Evolutionary conservation across 2,329 filamentous ascomycete genomes (phyloP), one percentile per base, ranked within the genome.

Genomic region (Neonectria hederae): DNA sequence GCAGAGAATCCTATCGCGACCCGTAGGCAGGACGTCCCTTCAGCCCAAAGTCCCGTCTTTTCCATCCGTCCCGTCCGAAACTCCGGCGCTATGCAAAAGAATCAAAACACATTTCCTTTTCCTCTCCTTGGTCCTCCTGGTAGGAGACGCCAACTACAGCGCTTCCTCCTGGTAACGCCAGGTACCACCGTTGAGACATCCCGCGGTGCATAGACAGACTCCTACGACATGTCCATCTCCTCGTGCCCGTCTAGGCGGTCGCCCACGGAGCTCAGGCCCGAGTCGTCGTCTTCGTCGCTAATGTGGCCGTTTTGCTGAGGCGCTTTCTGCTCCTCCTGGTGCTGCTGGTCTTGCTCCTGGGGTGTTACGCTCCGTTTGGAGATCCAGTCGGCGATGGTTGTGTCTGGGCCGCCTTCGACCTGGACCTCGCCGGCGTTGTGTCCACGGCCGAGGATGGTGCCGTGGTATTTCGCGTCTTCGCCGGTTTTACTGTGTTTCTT

Each of bases 401-500:
- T 76, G 26, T 76, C 73, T 9, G 74, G 67, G 21, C 92, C 92
- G 46, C 94, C 94, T 76, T 97, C 94, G 55, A 97, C 90, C 55
- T 90, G 83, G 28, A 97, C 82, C 8, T 90, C 87, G 73, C 88
- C 88, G 61, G 90, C 86, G 69, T 97, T 93, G 53, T 86, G 86
- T 48, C 85, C 83, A 69, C 90, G 90, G 4, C 95, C 95, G 11
- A 98, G 83, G 0, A 96, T 86, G 0, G 95, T 97, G 30, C 93
- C 93, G 70, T 91, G 88, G 77, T 93, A 97, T 73, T 95, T 90
- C 10, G 90, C 90, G 74, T 97, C 94, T 74, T 97, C 93, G 66
- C 92, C 92, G 1, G 91, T 92, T 72, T 96, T 97, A 80, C 90
- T 94, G 78, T 97, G 92, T 76, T 97, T 97, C 80, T 94, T 96